Percentiles rank a stretch among this genome's conserved stretches.
phyloP scores from a whole-genome alignment of 805 yeast species.

The Hanseniaspora valbyensis region DNA sequence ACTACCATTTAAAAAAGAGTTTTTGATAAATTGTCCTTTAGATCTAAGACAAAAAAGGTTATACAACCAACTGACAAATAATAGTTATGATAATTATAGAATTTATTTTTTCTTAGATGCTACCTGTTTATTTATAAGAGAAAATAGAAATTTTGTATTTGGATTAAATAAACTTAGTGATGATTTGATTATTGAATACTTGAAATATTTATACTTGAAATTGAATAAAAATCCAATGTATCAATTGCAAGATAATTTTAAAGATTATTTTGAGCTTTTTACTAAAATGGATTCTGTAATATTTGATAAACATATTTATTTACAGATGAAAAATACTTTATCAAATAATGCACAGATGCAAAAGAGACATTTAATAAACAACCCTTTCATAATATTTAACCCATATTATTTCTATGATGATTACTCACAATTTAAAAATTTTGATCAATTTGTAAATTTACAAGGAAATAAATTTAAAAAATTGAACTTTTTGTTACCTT shows the following conservation, averaged over 20 bases:
- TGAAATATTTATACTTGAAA: constrained; percentile 22
- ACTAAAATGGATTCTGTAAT: constrained; percentile 22
- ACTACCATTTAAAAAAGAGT: constrained; percentile 85
- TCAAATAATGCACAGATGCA: constrained; percentile 72
- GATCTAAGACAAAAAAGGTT: constrained; percentile 53
- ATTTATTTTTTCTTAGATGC: constrained; percentile 37
- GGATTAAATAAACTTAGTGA: constrained; percentile 18
- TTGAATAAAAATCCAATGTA: constrained; percentile 36
- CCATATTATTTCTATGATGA: constrained; percentile 49
- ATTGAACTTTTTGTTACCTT: constrained; percentile 47
- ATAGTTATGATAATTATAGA: constrained; percentile 38
- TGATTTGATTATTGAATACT: neutral
- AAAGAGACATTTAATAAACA: constrained; percentile 69
- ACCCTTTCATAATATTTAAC: constrained; percentile 72
- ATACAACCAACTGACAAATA: constrained; percentile 32
- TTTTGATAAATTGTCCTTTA: constrained; percentile 62
- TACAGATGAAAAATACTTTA: constrained; percentile 39
- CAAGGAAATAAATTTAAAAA: constrained; percentile 62
- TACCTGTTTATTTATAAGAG: constrained; percentile 41
- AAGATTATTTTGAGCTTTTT: constrained; percentile 15
- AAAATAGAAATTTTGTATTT: constrained; percentile 28
- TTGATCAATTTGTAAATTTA: constrained; percentile 36
- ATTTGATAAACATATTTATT: constrained; percentile 28
- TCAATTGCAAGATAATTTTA: constrained; percentile 23
- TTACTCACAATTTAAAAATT: constrained; percentile 27